Evolutionary conservation across 768 basidiomycete species (phyloP).

Genomic region (Phylloporus rhodoxanthus): DNA sequence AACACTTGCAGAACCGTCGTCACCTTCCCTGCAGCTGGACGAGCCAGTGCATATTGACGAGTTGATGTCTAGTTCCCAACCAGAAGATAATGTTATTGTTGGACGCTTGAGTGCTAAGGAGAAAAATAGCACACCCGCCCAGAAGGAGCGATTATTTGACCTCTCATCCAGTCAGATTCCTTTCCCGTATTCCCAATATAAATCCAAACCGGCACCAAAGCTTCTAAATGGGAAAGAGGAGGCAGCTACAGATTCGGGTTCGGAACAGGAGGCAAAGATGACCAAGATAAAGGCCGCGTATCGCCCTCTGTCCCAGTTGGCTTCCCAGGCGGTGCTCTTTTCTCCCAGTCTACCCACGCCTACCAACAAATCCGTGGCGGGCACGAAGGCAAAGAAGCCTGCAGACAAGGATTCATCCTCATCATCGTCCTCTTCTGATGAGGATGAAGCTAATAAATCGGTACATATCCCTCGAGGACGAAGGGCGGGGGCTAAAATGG

Average conservation of each 20-base stretch:
- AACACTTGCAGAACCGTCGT: conserved; percentile 20
- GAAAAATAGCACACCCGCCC: conserved; percentile 5
- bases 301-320: conserved; percentile 51
- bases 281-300: conserved; percentile 28
- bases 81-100: not conserved
- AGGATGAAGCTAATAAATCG: conserved; percentile 28
- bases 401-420: conserved; percentile 27
- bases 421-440: conserved; percentile 37
- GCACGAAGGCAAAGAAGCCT: conserved; percentile 23
- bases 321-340: conserved; percentile 28
- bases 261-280: conserved; percentile 12
- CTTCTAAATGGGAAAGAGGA: conserved; percentile 32
- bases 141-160: conserved; percentile 40
- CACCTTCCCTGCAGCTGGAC: conserved; percentile 28
- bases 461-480: conserved; percentile 59
- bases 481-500: conserved; percentile 42
- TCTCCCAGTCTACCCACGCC: conserved; percentile 35
- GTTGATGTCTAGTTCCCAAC: conserved; percentile 27
- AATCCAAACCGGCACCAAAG: conserved; percentile 4
- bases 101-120: conserved; percentile 8
- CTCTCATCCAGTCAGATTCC: conserved; percentile 47
- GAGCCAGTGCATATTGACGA: conserved; percentile 30
- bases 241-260: conserved; percentile 23
- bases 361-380: conserved; percentile 22
- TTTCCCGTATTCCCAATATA: conserved; percentile 50